phyloP scores from a whole-genome alignment of 2,329 filamentous ascomycete genomes.

The Chrysoporthe puriensis region DNA sequence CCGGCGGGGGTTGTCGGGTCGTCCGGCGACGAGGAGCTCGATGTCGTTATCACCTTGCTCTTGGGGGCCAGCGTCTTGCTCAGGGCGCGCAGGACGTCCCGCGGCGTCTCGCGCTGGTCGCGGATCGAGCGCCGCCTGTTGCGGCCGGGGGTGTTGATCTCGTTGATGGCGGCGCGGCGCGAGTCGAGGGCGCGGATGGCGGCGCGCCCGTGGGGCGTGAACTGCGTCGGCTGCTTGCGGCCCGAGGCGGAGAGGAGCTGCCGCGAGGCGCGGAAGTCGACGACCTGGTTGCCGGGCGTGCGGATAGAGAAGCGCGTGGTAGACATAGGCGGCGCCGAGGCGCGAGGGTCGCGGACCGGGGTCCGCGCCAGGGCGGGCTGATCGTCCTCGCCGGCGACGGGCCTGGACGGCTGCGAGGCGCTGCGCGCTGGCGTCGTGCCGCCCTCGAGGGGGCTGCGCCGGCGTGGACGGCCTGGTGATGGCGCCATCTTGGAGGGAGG shows the following conservation, averaged over 20 bases:
- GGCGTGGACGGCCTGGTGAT: conserved; percentile 13
- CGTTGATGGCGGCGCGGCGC: conserved; percentile 61
- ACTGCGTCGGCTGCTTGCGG: conserved; percentile 38
- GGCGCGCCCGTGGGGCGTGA: conserved; percentile 64
- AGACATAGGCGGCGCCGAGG: conserved; percentile 43
- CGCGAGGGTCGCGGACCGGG: conserved; percentile 15
- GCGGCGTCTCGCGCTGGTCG: conserved; percentile 59
- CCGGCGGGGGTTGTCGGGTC: conserved; percentile 26
- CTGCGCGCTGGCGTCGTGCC: conserved; percentile 24
- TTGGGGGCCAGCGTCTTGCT: conserved; percentile 57
- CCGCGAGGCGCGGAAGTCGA: conserved; percentile 39
- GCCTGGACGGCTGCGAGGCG: conserved; percentile 23
- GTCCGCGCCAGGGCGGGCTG: neutral
- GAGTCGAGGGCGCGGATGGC: conserved; percentile 62
- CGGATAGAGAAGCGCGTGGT: conserved; percentile 43
- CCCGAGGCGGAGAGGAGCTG: conserved; percentile 50
- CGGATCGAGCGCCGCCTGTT: conserved; percentile 61
- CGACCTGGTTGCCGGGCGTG: conserved; percentile 45
- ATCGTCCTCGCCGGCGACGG: neutral
- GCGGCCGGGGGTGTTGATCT: conserved; percentile 63
- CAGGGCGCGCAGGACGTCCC: conserved; percentile 57
- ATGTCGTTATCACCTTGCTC: conserved; percentile 48
- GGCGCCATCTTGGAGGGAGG: conserved; percentile 21
- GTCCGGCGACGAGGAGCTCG: conserved; percentile 46
- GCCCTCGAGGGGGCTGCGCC: conserved; percentile 14